Base-by-base conservation (phyloP, 2,329 filamentous ascomycete genomes). In the Arachnopeziza araneosa region DNA sequence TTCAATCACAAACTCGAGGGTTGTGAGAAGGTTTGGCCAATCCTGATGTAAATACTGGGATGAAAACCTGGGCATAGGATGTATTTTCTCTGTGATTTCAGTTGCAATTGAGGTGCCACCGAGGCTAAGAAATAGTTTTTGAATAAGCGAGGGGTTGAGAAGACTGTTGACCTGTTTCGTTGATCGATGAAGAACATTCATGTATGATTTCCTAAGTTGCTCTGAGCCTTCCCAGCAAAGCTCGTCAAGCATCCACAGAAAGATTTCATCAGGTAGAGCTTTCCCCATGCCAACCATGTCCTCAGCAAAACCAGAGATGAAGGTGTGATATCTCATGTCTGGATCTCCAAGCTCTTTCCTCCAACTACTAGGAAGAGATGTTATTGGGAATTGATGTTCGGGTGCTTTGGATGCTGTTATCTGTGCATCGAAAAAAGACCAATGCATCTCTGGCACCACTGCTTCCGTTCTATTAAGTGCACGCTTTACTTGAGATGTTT, bases 241-340 rank as follows among this genome's bases (percentile, higher is more conserved):
- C 74, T 86, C 80, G 55, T 82, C 75, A 6, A 89, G 69, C 2
- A 91, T 76, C 89, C 89, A 93, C 19, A 80, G 67, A 55, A 90
- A 79, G 0, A 91, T 69, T 58, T 87, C 80, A 61, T 90, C 83
- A 0, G 88, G 84, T 14, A 91, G 70, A 2, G 70, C 64, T 14
- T 73, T 71, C 49, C 75, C 75, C 59, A 73, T 72, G 4, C 71
- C 68, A 19, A 83, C 74, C 17, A 87, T 75, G 52, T 83, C 79
- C 58, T 83, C 79, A 1, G 86, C 78, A 59, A 88, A 75, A 1
- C 88, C 88, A 22, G 83, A 85, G 24, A 84, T 73, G 57, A 91
- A 81, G 48, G 83, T 77, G 64, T 85, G 81, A 58, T 83, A 77
- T 55, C 87, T 80, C 49, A 77, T 75, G 7, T 74, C 74, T 0